These are phyloP conservation scores for Pestalotiopsis sp. DNA, from an alignment of 2,329 filamentous ascomycete species.

Conservation along the genomic window DNA sequence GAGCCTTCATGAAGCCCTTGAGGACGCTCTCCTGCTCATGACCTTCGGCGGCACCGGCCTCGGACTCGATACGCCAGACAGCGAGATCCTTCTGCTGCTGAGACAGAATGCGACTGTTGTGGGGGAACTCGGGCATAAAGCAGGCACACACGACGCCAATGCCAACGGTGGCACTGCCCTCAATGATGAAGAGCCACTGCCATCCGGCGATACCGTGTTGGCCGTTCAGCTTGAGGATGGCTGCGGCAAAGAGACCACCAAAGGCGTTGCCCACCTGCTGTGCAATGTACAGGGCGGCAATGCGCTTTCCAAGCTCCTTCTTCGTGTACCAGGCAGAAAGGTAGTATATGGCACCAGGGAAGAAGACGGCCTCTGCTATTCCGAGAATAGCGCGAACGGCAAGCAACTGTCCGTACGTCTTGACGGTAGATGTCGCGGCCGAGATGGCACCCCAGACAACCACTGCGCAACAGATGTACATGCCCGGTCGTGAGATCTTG, in stretches of 20 bases:
- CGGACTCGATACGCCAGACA: slow-evolving; percentile 20
- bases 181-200: slow-evolving; percentile 30
- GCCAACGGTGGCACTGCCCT: slow-evolving; percentile 23
- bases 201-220: slow-evolving; percentile 27
- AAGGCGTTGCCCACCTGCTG: slow-evolving; percentile 37
- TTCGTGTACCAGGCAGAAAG: slow-evolving; percentile 44
- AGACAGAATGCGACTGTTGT: slow-evolving; percentile 18
- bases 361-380: slow-evolving; percentile 59
- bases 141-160: slow-evolving; percentile 21
- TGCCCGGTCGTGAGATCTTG: slow-evolving; percentile 42
- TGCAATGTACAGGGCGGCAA: slow-evolving; percentile 36
- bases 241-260: slow-evolving; percentile 38
- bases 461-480: slow-evolving; percentile 55
- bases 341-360: slow-evolving; percentile 46
- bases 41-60: slow-evolving; percentile 16
- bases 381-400: slow-evolving; percentile 53
- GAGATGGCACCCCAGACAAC: slow-evolving; percentile 53
- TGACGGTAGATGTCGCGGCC: slow-evolving; percentile 48
- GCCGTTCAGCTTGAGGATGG: slow-evolving; percentile 29
- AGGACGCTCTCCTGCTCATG: slow-evolving; percentile 29
- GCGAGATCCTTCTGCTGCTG: slow-evolving; percentile 14
- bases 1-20: slow-evolving; percentile 34
- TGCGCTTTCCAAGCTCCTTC: slow-evolving; percentile 36
- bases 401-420: slow-evolving; percentile 48
- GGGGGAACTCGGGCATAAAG: slow-evolving; percentile 23